phyloP scores from a whole-genome alignment of 306 rosid genomes.

The Sindora glabra region DNA sequence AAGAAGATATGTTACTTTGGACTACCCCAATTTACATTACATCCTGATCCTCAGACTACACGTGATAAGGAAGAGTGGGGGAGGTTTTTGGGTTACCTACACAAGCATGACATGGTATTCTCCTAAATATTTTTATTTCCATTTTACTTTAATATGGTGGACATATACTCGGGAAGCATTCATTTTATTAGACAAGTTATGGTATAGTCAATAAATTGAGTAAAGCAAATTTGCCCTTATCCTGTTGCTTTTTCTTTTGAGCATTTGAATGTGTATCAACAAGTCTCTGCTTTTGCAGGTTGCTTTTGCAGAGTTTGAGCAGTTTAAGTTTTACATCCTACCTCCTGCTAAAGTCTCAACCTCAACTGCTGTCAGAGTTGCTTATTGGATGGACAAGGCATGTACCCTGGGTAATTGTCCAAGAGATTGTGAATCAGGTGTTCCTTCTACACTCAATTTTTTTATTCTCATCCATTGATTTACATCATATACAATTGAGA shows the following conservation, averaged over 20 bases:
- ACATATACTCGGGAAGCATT: background rate
- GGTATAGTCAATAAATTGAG: background rate
- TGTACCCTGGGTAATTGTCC: background rate
- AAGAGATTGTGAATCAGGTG: conserved; percentile 34
- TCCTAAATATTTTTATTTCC: background rate
- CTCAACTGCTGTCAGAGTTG: conserved; percentile 20
- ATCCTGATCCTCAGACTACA: conserved; percentile 12
- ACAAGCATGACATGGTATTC: conserved; percentile 9
- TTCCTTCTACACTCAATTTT: background rate
- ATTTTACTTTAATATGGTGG: background rate
- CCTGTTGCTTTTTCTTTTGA: background rate
- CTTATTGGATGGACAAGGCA: conserved; percentile 18
- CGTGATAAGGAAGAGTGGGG: conserved; percentile 35
- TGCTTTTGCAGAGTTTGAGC: conserved; percentile 17
- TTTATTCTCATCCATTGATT: background rate
- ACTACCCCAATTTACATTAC: conserved; percentile 26
- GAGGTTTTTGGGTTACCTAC: conserved; percentile 26
- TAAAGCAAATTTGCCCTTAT: background rate
- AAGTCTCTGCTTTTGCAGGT: conserved; percentile 22
- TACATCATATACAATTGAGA: background rate
- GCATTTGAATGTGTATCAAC: background rate
- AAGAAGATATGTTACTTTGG: background rate
- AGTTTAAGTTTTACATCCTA: conserved; percentile 29
- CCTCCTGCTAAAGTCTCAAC: conserved; percentile 25
- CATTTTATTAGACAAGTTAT: background rate